phyloP scores from a whole-genome alignment of 345 rosid species.

The Moricandia arvensis region DNA sequence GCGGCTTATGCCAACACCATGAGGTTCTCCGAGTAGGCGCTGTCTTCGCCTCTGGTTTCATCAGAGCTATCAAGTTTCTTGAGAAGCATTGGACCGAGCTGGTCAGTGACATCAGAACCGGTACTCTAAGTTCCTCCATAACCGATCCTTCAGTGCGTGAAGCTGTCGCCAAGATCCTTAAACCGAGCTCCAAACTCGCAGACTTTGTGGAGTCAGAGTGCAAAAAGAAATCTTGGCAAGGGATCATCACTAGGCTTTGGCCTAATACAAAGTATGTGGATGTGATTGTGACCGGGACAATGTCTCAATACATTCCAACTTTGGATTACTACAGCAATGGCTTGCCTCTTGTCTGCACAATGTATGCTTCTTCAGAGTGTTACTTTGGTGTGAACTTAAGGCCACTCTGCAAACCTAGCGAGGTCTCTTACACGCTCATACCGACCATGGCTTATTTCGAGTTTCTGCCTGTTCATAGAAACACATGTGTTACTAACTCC shows the following conservation, averaged over 20 bases:
- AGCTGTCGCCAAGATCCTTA: constrained; percentile 57
- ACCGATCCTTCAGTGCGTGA: constrained; percentile 60
- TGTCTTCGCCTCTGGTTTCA: constrained; percentile 82
- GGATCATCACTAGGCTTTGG: constrained; percentile 74
- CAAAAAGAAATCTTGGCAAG: constrained; percentile 56
- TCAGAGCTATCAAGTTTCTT: constrained; percentile 73
- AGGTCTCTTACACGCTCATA: constrained; percentile 84
- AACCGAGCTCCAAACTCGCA: constrained; percentile 62
- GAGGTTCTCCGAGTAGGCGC: constrained; percentile 84
- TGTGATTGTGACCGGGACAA: constrained; percentile 97
- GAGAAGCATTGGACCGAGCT: constrained; percentile 62
- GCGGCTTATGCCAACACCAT: constrained; percentile 60
- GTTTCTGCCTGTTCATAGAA: constrained; percentile 78
- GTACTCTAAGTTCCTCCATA: constrained; percentile 50
- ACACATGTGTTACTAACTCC: constrained; percentile 57
- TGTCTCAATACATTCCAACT: constrained; percentile 96
- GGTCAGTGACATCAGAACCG: constrained; percentile 54
- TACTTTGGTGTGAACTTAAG: constrained; percentile 87
- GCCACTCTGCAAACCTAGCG: constrained; percentile 83
- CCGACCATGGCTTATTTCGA: constrained; percentile 96
- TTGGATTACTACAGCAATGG: constrained; percentile 87
- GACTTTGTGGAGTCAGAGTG: constrained; percentile 58
- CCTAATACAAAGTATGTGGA: constrained; percentile 85
- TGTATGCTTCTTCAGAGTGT: constrained; percentile 99
- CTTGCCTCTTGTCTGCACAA: constrained; percentile 91